Percentiles rank a stretch among this genome's conserved stretches.
Conservation (phyloP, 1,284 basidiomycete genomes). For the Heterobasidion parviporum region DNA sequence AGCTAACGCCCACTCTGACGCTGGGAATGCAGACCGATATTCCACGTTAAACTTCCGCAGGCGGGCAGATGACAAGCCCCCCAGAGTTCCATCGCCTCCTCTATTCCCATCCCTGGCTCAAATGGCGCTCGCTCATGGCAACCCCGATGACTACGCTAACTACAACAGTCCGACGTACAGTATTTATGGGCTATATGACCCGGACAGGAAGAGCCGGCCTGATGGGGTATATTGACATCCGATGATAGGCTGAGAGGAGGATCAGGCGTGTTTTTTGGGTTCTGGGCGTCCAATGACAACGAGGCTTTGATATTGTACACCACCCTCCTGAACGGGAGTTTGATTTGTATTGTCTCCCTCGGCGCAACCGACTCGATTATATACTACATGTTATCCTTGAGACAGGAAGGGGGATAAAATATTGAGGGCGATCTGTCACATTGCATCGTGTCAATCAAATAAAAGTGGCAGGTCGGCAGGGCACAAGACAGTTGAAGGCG, state of each 20-base stretch:
- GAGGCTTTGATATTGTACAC: background rate
- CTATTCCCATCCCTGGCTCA: slow-evolving; percentile 66
- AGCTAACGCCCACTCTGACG: background rate
- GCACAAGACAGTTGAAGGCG: no score
- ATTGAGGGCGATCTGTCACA: no score
- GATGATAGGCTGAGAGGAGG: background rate
- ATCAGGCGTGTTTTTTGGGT: background rate
- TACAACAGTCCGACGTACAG: slow-evolving; percentile 77
- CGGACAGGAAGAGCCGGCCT: slow-evolving; percentile 47
- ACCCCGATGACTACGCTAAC: slow-evolving; percentile 50
- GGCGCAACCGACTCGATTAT: background rate
- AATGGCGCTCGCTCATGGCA: slow-evolving; percentile 61
- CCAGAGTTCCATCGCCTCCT: slow-evolving; percentile 68
- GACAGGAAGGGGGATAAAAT: background rate
- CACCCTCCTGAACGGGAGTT: background rate
- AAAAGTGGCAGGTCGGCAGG: no score
- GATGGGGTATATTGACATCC: slow-evolving; percentile 16
- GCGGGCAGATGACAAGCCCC: slow-evolving; percentile 51
- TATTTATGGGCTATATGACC: slow-evolving; percentile 66
- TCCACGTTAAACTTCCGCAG: slow-evolving; percentile 10
- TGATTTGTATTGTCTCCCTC: background rate
- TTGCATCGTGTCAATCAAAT: no score
- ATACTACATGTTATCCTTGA: background rate
- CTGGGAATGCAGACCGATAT: background rate
- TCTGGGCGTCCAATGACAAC: background rate